Conservation (phyloP, 1,284 basidiomycete species). For the Trametes polyzona region DNA sequence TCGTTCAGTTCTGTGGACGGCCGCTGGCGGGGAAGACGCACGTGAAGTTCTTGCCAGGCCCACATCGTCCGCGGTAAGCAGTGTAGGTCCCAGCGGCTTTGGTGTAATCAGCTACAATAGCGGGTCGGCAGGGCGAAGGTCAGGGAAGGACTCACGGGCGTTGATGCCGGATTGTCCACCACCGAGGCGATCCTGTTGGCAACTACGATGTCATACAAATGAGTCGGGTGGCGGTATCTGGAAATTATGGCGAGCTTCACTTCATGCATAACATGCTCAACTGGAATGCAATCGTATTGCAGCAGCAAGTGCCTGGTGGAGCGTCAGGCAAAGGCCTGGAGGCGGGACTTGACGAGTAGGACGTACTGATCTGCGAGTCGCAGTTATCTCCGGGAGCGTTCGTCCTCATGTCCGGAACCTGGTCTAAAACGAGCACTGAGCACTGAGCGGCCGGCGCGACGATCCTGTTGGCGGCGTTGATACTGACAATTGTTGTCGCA, state of each 20-base stretch:
- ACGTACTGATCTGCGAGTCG: conserved; percentile 25
- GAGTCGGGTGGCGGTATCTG: neutral
- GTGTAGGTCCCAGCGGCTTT: conserved; percentile 15
- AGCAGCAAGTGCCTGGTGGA: conserved; percentile 20
- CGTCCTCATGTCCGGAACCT: conserved; percentile 15
- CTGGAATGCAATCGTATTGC: conserved; percentile 24
- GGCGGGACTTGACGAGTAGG: too few relatives aligned
- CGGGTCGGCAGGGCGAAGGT: too few relatives aligned
- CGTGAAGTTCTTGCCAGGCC: conserved; percentile 11
- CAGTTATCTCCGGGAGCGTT: conserved; percentile 24
- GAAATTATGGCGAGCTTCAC: conserved; percentile 1
- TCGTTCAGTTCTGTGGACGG: too few relatives aligned
- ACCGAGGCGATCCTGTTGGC: conserved; percentile 13
- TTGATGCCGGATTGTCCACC: conserved; percentile 12
- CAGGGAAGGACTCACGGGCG: conserved; percentile 12
- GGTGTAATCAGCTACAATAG: too few relatives aligned
- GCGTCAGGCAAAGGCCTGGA: neutral
- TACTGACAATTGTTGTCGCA: conserved; percentile 10
- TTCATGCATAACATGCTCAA: conserved; percentile 29
- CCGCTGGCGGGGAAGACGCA: too few relatives aligned
- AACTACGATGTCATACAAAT: conserved; percentile 5
- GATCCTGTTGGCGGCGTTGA: neutral
- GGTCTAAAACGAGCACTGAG: conserved; percentile 3
- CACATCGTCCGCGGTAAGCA: conserved; percentile 2
- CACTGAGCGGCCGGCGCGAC: too few relatives aligned